These are phyloP conservation scores for Penicillium hesseltinei DNA, from an alignment of 2,329 filamentous ascomycete species.

Conservation along the genomic window DNA sequence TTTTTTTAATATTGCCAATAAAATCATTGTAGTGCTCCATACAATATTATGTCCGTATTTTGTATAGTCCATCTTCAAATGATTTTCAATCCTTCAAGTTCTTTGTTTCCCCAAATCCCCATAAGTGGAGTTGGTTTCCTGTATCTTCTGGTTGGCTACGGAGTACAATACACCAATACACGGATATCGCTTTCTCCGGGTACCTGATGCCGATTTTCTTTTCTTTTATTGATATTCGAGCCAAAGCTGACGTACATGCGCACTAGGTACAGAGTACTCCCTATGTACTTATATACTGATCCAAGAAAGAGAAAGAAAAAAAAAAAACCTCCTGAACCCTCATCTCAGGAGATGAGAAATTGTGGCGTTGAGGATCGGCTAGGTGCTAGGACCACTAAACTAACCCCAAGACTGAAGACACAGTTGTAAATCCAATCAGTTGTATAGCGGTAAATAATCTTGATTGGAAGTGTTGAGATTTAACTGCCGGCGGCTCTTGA, in stretches of 20 bases:
- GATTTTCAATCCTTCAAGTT: not conserved
- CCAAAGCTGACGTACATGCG: conserved; percentile 1
- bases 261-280: not conserved
- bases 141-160: not conserved
- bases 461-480: not conserved
- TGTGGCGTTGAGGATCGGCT: conserved; percentile 11
- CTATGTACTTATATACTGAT: not conserved
- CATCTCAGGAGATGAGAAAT: not conserved
- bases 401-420: conserved; percentile 5
- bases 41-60: not conserved
- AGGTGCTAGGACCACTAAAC: conserved; percentile 5
- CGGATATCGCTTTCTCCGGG: not conserved
- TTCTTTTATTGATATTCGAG: conserved; percentile 1
- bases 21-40: not conserved
- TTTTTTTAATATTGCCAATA: not conserved
- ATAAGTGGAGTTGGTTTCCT: not conserved
- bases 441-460: not conserved
- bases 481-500: conserved; percentile 6
- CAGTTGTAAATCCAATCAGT: not conserved
- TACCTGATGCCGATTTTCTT: not conserved
- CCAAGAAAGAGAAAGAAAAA: not conserved
- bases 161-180: conserved; percentile 7
- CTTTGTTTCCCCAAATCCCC: conserved; percentile 1
- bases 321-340: not conserved
- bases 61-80: not conserved